phyloP scores from a whole-genome alignment of 2,329 filamentous ascomycete species.

The Claviceps sp. region DNA sequence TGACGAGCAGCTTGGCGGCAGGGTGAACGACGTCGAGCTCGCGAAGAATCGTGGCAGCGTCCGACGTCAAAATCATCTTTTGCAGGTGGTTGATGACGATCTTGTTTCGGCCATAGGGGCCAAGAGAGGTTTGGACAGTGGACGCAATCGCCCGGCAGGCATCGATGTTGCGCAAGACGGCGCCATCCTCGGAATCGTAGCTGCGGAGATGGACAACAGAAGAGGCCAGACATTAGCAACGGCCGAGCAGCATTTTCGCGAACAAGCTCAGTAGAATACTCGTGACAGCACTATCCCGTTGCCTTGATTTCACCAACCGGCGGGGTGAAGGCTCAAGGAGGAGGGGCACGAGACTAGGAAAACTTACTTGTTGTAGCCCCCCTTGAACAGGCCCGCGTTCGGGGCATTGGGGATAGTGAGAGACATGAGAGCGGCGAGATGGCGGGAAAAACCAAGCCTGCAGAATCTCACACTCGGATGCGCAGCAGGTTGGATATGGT shows the following conservation, averaged over 20 bases:
- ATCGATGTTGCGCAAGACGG: slow-evolving; percentile 95
- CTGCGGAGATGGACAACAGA: slow-evolving; percentile 34
- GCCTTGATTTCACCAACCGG: neutral
- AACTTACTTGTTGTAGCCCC: slow-evolving; percentile 85
- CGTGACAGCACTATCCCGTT: too few species aligned
- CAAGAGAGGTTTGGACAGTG: slow-evolving; percentile 92
- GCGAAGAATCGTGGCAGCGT: slow-evolving; percentile 91
- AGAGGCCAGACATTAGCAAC: neutral
- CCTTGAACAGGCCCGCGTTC: slow-evolving; percentile 87
- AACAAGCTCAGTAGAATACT: too few species aligned
- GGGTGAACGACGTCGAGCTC: slow-evolving; percentile 98
- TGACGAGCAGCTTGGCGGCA: slow-evolving; percentile 91
- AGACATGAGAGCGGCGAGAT: slow-evolving; percentile 52
- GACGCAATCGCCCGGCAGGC: slow-evolving; percentile 91
- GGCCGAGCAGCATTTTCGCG: too few species aligned
- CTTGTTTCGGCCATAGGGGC: slow-evolving; percentile 97
- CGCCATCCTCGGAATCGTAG: slow-evolving; percentile 98
- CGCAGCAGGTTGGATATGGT: neutral
- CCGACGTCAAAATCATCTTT: slow-evolving; percentile 98
- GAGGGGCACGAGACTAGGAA: slow-evolving; percentile 10
- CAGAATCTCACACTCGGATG: slow-evolving; percentile 4
- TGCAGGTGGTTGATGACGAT: slow-evolving; percentile 99
- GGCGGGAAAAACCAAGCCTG: slow-evolving; percentile 9
- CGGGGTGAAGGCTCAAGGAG: slow-evolving; percentile 1
- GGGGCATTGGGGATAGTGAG: slow-evolving; percentile 90